Base-by-base conservation (phyloP, 75 land plant genomes). In the Isoetes taiwanensis region DNA sequence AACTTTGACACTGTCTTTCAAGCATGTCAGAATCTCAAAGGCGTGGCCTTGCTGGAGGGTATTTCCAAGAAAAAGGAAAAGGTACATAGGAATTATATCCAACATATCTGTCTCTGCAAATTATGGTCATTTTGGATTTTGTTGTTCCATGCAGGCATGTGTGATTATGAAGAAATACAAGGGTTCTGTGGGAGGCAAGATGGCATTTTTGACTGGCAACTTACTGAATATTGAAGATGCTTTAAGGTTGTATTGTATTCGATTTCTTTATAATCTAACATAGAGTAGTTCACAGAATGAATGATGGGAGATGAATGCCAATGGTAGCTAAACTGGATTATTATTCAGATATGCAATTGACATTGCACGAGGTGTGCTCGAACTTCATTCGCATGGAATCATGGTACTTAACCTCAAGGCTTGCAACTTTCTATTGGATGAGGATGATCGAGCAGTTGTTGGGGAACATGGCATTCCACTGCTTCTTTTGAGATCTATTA, bases 321-420 rank as follows among this genome's bases (percentile, higher is more conserved):
- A n/a, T n/a, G n/a, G n/a, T n/a, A n/a, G n/a, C n/a, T n/a, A n/a
- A n/a, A n/a, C n/a, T n/a, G n/a, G n/a, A n/a, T 20, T 54, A 9
- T 19, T 27, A 26, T 24, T 23, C 73, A 93, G 98, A 62, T 88
- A 93, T 72, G 84, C 82, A 14, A 54, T 69, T 19, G 68, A 81
- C 28, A 52, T 89, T 43, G 89, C 75, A 56, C 81, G 76, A 32
- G 96, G 76, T 39, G 65, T 93, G 25, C 16, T 73, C 41, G 84
- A 84, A 35, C 77, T 93, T 39, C 98, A 93, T 66, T 77, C 81
- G 21, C 78, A 73, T 72, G 90, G 75, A 16, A 63, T 88, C 30
- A 57, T 88, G 30, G 74, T 86, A 46, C 90, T 93, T 34, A 93
- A 93, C 62, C 71, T 88, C 10, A 93, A 93, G 58, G 96, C 98